A percentile compares a stretch with the other conserved stretches of the same genome.
Evolutionary conservation across 495 filamentous ascomycete genomes (phyloP).

Genomic region (Penicillium atrosanguineum): DNA sequence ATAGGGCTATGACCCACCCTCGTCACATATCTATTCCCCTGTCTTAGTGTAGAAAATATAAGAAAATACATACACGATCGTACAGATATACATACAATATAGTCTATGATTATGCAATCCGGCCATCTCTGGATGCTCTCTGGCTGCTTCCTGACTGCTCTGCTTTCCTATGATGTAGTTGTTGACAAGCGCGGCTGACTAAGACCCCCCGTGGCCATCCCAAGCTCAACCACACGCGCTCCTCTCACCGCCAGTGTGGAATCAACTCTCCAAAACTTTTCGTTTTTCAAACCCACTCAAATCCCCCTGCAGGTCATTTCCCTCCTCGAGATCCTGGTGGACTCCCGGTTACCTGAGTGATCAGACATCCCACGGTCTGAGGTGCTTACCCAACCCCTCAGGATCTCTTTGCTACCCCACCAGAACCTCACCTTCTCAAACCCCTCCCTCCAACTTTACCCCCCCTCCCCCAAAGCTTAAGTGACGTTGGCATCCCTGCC

Average conservation of each 20-base stretch:
- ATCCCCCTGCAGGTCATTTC: conserved; percentile 1
- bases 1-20: too few species aligned
- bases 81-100: too few species aligned
- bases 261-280: background rate
- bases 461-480: conserved; percentile 1
- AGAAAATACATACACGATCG: too few species aligned
- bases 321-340: conserved; percentile 7
- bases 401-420: conserved; percentile 26
- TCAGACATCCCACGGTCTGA: background rate
- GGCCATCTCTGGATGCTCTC: too few species aligned
- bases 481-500: conserved; percentile 1
- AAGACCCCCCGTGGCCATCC: conserved; percentile 3
- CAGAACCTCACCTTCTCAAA: conserved; percentile 6
- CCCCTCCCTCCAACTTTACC: conserved; percentile 1
- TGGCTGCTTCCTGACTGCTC: too few species aligned
- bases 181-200: conserved; percentile 13
- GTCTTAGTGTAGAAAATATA: too few species aligned
- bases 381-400: conserved; percentile 30
- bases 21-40: too few species aligned
- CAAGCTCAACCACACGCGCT: conserved; percentile 10
- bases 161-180: background rate
- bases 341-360: background rate
- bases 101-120: too few species aligned
- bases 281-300: conserved; percentile 10
- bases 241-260: conserved; percentile 30